Conservation (phyloP, 129 eudicot genomes). For the Centaurea solstitialis region DNA sequence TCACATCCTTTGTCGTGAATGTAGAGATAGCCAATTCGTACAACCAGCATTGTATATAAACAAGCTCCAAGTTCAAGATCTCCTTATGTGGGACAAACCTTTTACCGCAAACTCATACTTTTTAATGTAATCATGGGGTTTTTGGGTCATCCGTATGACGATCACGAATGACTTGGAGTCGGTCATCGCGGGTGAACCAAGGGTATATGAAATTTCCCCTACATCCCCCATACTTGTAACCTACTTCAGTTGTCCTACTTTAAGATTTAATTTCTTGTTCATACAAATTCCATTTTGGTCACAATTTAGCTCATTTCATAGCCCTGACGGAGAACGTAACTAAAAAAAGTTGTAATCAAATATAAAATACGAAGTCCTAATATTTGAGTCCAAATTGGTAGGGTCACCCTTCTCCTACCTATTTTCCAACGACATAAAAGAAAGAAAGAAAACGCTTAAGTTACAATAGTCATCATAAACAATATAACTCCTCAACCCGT, state of each 20-base stretch:
- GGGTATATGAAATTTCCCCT: too few relatives aligned
- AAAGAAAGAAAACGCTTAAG: background rate
- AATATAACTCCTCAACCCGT: background rate
- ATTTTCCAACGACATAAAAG: background rate
- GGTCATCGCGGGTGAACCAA: too few relatives aligned
- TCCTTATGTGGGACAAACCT: too few relatives aligned
- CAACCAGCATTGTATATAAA: too few relatives aligned
- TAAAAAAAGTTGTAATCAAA: background rate
- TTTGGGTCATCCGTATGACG: too few relatives aligned
- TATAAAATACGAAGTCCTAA: background rate
- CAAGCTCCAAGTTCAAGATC: background rate
- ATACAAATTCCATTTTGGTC: background rate
- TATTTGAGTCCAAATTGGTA: background rate
- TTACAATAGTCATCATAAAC: background rate
- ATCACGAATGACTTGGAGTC: too few relatives aligned
- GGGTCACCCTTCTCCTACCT: background rate
- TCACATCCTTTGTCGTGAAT: too few relatives aligned
- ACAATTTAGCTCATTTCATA: background rate
- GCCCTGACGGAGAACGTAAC: background rate
- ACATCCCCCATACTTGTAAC: background rate
- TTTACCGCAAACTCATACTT: background rate
- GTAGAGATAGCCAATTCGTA: too few relatives aligned
- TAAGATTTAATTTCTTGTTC: background rate
- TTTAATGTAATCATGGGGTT: too few relatives aligned
- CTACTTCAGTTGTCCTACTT: background rate